Evolutionary conservation across 495 filamentous ascomycete species (phyloP).

Genomic region (Tetracladium marchalianum): DNA sequence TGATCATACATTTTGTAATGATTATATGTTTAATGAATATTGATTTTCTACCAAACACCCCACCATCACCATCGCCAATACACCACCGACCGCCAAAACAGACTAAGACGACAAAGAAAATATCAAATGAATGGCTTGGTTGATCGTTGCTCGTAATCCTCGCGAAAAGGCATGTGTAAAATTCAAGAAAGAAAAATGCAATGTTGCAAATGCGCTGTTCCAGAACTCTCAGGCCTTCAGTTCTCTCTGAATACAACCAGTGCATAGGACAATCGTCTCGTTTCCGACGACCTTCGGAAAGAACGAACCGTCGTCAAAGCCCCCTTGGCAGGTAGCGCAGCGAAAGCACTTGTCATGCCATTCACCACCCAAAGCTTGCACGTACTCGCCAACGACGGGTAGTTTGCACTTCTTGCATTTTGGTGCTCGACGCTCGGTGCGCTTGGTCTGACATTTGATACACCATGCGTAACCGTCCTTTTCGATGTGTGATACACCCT

Average conservation of each 20-base stretch:
- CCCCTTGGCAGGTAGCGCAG: conserved; percentile 47
- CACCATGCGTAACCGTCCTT: conserved; percentile 99
- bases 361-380: conserved; percentile 78
- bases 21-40: too few species aligned
- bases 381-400: conserved; percentile 77
- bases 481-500: conserved; percentile 80
- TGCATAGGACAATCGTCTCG: conserved; percentile 37
- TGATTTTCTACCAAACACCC: too few species aligned
- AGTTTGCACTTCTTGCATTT: conserved; percentile 80
- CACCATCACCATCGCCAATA: too few species aligned
- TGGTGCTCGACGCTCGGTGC: conserved; percentile 59
- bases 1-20: too few species aligned
- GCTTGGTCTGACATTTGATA: conserved; percentile 80
- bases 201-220: neutral
- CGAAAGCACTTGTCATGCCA: conserved; percentile 92
- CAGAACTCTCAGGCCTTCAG: conserved; percentile 28
- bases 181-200: conserved; percentile 3
- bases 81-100: neutral
- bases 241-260: conserved; percentile 36
- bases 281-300: conserved; percentile 35
- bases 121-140: conserved; percentile 14
- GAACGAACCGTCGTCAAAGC: conserved; percentile 46
- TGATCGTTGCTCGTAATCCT: conserved; percentile 8
- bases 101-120: conserved; percentile 1
- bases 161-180: conserved; percentile 3